phyloP scores from a whole-genome alignment of 192 early-diverging fungal species.

The Umbelopsis sp. region DNA sequence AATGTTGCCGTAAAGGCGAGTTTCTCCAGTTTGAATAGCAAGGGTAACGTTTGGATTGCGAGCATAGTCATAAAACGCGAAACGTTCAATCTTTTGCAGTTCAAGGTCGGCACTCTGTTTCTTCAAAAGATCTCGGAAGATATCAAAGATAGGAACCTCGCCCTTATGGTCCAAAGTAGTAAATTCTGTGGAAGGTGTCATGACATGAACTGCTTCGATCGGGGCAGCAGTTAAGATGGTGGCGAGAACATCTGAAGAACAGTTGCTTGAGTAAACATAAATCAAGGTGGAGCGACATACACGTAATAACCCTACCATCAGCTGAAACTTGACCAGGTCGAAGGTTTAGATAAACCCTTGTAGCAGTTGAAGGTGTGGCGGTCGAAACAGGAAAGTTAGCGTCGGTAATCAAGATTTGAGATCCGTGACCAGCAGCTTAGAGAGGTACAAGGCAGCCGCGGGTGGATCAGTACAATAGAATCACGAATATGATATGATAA shows the following conservation, averaged over 20 bases:
- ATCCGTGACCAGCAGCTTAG: constrained; percentile 3
- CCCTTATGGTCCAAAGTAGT: constrained; percentile 8
- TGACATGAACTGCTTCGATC: constrained; percentile 1
- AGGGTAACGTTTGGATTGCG: constrained; percentile 1
- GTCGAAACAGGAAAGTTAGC: constrained; percentile 3
- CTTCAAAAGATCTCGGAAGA: neutral
- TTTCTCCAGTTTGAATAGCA: constrained; percentile 11
- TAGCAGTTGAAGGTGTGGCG: neutral
- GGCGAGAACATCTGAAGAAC: constrained; percentile 4
- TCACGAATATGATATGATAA: neutral
- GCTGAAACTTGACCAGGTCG: constrained; percentile 2
- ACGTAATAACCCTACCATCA: neutral
- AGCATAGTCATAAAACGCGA: constrained; percentile 5
- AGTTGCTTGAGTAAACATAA: neutral
- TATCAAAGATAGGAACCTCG: constrained; percentile 8
- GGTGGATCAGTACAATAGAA: neutral
- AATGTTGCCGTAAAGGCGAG: constrained; percentile 11
- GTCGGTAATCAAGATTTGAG: constrained; percentile 11
- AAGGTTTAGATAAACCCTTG: constrained; percentile 2
- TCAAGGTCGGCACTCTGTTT: neutral
- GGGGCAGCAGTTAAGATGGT: constrained; percentile 7
- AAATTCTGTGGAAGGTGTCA: neutral
- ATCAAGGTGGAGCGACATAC: neutral
- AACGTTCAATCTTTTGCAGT: neutral
- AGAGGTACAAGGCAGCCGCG: neutral